Base-by-base conservation (phyloP, 768 basidiomycete species). In the Xerocomellus amylosporus region DNA sequence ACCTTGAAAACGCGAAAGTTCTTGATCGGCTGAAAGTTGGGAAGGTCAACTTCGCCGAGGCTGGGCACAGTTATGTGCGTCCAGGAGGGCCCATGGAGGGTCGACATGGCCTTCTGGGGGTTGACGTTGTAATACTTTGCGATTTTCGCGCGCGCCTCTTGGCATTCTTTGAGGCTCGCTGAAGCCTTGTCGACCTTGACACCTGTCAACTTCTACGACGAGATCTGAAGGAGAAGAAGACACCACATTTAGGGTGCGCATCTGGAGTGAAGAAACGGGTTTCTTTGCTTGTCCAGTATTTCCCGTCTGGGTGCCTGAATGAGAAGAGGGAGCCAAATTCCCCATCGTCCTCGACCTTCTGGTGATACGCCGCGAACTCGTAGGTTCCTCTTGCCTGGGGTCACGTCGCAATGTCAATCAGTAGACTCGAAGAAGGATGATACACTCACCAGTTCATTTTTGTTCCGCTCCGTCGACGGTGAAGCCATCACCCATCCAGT, bases 401-500 rank as follows among this genome's bases (percentile, higher is more conserved):
- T 33, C 9, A 51, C 22, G n/a, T 40, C 28, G 15, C 12, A 2
- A 8, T 17, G 24, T 57, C 41, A 50, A 19, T 33, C 17, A 9
- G 3, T 19, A 31, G 17, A 37, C 8, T 39, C 36, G 17, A 41
- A n/a, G 24, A 4, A 20, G 2, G n/a, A 12, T 1, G 19, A 24
- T 22, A n/a, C 17, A 37, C 53, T 49, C 13, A 68, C 68, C 52
- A 67, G 63, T 69, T 65, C 65, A 68, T 26, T 48, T 46, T 13
- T 60, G 53, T 39, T 52, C 41, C 15, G 31, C 31, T 8, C 49
- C 56, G 9, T 60, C 54, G 7, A 60, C 6, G 0, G 19, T 53
- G 39, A 63, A 69, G n/a, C 69, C 69, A 5, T 43, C 20, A 17
- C 49, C 56, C 69, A 69, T 68, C 68, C 69, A 70, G 36, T 68